These are phyloP conservation scores for Cystofilobasidium macerans DNA, from an alignment of 768 basidiomycete genomes.

Conservation along the genomic window DNA sequence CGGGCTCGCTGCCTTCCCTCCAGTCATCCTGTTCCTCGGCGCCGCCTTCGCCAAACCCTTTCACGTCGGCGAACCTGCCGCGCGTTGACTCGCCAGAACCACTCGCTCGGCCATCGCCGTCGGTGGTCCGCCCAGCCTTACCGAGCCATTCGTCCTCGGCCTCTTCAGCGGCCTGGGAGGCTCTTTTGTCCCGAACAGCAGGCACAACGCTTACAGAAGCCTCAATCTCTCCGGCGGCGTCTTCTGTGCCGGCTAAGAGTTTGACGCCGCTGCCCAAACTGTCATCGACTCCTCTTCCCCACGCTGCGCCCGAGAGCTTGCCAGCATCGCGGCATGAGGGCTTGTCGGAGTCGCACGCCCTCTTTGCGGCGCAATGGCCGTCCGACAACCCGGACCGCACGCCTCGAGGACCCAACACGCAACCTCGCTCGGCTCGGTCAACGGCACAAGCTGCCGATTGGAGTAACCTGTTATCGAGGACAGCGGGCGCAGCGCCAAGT, in stretches of 20 bases:
- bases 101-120: not conserved
- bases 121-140: not conserved
- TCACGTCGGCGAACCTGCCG: not conserved
- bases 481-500: not conserved
- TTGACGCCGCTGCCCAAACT: no score
- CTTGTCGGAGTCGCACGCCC: no score
- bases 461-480: conserved; percentile 16
- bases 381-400: no score
- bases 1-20: not conserved
- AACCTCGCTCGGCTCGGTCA: no score
- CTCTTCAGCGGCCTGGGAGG: conserved; percentile 13
- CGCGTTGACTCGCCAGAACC: not conserved
- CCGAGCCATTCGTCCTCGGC: not conserved
- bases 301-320: no score
- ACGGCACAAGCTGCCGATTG: conserved; percentile 1
- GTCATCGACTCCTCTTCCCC: no score
- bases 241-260: not conserved
- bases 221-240: not conserved
- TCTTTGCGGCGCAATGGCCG: no score
- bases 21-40: not conserved
- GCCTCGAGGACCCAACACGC: no score
- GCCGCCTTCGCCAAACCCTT: not conserved
- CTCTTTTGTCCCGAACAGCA: conserved; percentile 6
- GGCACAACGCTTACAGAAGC: not conserved
- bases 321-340: no score